Evolutionary conservation across 1,139 yeast genomes (phyloP), one percentile per base, ranked within the genome.

Genomic region (Lodderomyces pseudojiufengensis): DNA sequence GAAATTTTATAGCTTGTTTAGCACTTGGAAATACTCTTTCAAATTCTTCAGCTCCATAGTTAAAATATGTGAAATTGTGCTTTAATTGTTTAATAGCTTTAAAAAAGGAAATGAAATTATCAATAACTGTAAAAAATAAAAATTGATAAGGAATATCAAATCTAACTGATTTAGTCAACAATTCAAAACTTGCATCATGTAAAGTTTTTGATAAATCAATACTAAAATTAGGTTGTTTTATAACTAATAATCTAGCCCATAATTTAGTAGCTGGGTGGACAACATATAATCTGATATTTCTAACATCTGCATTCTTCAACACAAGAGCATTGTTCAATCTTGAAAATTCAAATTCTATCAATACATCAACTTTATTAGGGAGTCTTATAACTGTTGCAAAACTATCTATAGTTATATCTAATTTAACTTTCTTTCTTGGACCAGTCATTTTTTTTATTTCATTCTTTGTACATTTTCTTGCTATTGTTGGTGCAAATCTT

Each of bases 121-220:
- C 95, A 37, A 82, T 63, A 26, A 84, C 74, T 9, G 77, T 73
- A 54, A 80, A 82, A 41, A 83, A 74, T 37, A 80, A 64, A 49
- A 80, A 80, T 42, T 78, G 78, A 50, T 78, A 78, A 1, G 87
- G 85, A 34, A 80, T 61, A 35, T 57, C 60, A 29, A 70, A 46
- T 29, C 70, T 47, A 9, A 69, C 52, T 2, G 61, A 55, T 10
- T 49, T 49, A 7, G 70, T 49, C 1, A 42, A 42, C 12, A 66
- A 45, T 15, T 52, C 57, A 31, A 57, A 43, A 7, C 39, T 37
- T 18, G 50, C 51, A 14, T 54, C 41, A 22, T 44, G 46, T 10
- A 48, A 36, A 25, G 34, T 52, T 48, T 39, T 56, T 25, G 52
- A 33, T 49, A 49, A 27, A 51, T 60, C 51, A 29, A 55, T 39